Percentiles rank a stretch among this genome's conserved stretches.
Conservation (phyloP, 148 eudicot species). For the Vaccinium darrowii region DNA sequence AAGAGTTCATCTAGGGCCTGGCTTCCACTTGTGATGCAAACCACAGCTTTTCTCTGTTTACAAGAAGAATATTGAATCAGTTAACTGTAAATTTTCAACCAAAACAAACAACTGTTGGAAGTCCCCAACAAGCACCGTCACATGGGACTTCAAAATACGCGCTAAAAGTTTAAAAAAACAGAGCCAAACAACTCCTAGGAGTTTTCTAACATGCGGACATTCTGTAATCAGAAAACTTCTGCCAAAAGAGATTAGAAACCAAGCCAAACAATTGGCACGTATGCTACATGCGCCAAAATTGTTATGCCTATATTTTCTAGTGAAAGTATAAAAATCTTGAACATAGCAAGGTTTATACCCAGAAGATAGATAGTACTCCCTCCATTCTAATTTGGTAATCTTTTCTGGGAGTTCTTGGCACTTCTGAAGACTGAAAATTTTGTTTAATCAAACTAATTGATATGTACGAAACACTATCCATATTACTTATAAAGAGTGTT, state of each 20-base stretch:
- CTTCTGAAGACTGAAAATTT: too few relatives aligned
- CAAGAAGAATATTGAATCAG: background rate
- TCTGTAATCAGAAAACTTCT: background rate
- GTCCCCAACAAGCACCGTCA: background rate
- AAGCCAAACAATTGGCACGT: background rate
- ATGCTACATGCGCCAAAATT: background rate
- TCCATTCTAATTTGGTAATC: too few relatives aligned
- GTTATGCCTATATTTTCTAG: too few relatives aligned
- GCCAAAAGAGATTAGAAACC: background rate
- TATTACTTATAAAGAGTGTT: too few relatives aligned
- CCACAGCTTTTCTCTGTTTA: conserved; percentile 69
- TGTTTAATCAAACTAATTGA: too few relatives aligned
- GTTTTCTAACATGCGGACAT: background rate
- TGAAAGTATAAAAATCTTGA: too few relatives aligned
- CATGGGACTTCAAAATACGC: background rate
- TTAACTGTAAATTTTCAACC: background rate
- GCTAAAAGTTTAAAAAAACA: background rate
- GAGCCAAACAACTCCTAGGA: background rate
- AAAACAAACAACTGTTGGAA: background rate
- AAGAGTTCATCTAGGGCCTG: conserved; percentile 83
- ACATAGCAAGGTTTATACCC: too few relatives aligned
- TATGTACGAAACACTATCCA: too few relatives aligned
- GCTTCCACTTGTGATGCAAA: conserved; percentile 91
- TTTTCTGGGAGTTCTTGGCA: too few relatives aligned
- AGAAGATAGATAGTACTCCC: too few relatives aligned